A percentile compares a stretch with the other conserved stretches of the same genome.
Conservation (phyloP, 495 filamentous ascomycete genomes). For the Chaetomium tenue region DNA sequence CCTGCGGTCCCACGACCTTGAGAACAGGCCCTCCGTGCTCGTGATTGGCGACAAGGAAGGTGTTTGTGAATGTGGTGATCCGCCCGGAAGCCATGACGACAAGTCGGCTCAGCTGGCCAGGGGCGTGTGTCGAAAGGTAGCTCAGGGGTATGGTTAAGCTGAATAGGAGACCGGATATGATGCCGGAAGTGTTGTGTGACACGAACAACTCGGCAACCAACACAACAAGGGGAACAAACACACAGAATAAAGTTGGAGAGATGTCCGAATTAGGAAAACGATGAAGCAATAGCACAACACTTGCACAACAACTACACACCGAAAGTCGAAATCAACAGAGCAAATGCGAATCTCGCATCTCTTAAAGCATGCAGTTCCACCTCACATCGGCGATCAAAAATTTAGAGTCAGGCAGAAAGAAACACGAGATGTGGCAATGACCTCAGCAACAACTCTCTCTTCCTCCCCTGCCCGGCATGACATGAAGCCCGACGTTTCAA, state of each 20-base stretch:
- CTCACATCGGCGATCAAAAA: background rate
- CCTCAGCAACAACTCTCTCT: background rate
- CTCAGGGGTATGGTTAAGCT: background rate
- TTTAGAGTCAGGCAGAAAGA: background rate
- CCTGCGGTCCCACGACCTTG: conserved; percentile 26
- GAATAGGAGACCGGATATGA: background rate
- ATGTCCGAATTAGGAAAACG: conserved; percentile 4
- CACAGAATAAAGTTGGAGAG: background rate
- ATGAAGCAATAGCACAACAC: background rate
- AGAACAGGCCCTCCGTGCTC: conserved; percentile 18
- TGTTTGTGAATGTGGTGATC: conserved; percentile 25
- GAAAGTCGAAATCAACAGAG: background rate
- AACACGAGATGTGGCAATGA: conserved; percentile 12
- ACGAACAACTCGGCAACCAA: conserved; percentile 3
- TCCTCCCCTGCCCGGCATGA: background rate
- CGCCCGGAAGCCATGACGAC: background rate
- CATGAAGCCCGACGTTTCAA: conserved; percentile 6
- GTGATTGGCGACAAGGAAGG: conserved; percentile 22
- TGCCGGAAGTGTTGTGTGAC: background rate
- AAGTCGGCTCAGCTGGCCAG: background rate
- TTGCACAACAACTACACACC: background rate
- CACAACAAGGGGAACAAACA: background rate
- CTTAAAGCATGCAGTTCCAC: background rate
- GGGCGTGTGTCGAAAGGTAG: background rate
- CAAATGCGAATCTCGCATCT: conserved; percentile 6